Conservation (phyloP, 148 eudicot genomes). For the Spergularia marina region DNA sequence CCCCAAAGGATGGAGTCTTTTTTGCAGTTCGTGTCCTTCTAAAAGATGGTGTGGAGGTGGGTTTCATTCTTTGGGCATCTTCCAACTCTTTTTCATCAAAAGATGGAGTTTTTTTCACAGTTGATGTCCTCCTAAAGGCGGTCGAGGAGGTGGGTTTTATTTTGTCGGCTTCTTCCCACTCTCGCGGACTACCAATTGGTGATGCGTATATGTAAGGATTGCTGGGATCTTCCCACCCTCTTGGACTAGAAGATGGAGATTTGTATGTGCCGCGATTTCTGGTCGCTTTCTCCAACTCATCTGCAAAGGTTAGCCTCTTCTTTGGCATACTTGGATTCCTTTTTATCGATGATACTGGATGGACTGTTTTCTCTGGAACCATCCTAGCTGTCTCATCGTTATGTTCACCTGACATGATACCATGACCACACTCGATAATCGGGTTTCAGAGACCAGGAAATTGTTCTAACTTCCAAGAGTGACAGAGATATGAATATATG, state of each 20-base stretch:
- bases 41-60: slow-evolving; percentile 7
- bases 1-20: slow-evolving; percentile 42
- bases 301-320: slow-evolving; percentile 31
- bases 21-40: slow-evolving; percentile 16
- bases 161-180: slow-evolving; percentile 13
- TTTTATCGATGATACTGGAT: slow-evolving; percentile 39
- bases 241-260: not conserved
- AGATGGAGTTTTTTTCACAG: slow-evolving; percentile 11
- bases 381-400: slow-evolving; percentile 28
- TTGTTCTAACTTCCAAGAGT: not conserved
- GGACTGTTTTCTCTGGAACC: slow-evolving; percentile 41
- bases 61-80: slow-evolving; percentile 13
- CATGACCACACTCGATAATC: not conserved
- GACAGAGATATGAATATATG: not conserved
- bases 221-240: slow-evolving; percentile 19
- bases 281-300: slow-evolving; percentile 20
- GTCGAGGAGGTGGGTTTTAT: slow-evolving; percentile 18
- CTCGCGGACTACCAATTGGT: slow-evolving; percentile 1
- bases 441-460: not conserved
- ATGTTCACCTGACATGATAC: slow-evolving; percentile 29
- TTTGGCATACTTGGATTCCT: slow-evolving; percentile 35
- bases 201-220: not conserved
- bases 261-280: not conserved
- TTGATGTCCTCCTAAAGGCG: slow-evolving; percentile 13
- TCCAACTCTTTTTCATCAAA: slow-evolving; percentile 20